Percentiles rank a stretch among this genome's conserved stretches.
These are phyloP conservation scores for Exophiala dermatitidis DNA, from an alignment of 2,329 filamentous ascomycete species.

Conservation along the genomic window DNA sequence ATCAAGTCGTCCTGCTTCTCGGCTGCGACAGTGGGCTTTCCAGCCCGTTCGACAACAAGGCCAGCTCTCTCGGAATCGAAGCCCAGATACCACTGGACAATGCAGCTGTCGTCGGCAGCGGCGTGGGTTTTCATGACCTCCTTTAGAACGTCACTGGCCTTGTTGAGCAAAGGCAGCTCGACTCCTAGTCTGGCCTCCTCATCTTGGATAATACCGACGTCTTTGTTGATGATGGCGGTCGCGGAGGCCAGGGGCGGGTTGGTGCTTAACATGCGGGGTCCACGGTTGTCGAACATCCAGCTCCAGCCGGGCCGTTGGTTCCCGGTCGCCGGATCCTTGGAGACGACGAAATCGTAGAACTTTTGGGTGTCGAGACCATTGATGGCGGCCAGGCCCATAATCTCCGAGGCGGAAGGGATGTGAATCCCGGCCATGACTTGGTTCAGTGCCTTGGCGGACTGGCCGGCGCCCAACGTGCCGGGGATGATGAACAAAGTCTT, in stretches of 20 bases:
- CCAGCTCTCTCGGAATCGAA: constrained; percentile 17
- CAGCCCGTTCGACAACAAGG: constrained; percentile 19
- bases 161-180: constrained; percentile 24
- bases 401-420: constrained; percentile 55
- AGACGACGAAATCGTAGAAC: constrained; percentile 38
- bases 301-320: constrained; percentile 43
- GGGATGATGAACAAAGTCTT: constrained; percentile 59
- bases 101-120: constrained; percentile 23
- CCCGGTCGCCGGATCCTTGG: constrained; percentile 26
- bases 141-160: constrained; percentile 19
- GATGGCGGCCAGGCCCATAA: constrained; percentile 52
- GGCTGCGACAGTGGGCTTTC: constrained; percentile 8
- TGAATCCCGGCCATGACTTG: constrained; percentile 58
- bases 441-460: constrained; percentile 59
- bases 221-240: constrained; percentile 55
- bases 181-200: constrained; percentile 22
- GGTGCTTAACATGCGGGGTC: constrained; percentile 49
- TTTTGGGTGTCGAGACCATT: constrained; percentile 47
- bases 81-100: constrained; percentile 25
- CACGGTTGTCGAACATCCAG: constrained; percentile 57
- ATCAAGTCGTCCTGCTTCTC: constrained; percentile 9
- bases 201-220: constrained; percentile 34
- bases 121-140: constrained; percentile 25
- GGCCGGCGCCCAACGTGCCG: constrained; percentile 53
- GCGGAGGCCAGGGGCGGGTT: constrained; percentile 53